Evolutionary conservation across 148 eudicot genomes (phyloP).

Genomic region (Rhododendron simsii): DNA sequence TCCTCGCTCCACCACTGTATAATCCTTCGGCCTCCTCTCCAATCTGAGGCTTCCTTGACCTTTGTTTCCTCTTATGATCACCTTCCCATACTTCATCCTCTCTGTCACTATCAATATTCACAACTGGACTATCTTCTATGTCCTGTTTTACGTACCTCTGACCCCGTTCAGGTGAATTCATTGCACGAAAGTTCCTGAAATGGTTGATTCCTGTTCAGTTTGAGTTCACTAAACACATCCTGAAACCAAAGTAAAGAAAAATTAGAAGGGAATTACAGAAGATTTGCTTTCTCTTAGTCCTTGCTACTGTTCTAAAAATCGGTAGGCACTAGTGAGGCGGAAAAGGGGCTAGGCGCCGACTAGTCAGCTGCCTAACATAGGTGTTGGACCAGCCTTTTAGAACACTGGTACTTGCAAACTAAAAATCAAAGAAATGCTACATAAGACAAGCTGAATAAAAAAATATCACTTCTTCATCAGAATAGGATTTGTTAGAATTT

Average conservation of each 20-base stretch:
- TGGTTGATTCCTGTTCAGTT: background rate
- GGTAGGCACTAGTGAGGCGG: background rate
- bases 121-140: conserved; percentile 1
- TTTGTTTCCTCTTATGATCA: conserved; percentile 60
- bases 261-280: background rate
- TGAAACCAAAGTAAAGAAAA: background rate
- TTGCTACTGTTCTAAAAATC: background rate
- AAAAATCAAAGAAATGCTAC: background rate
- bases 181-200: background rate
- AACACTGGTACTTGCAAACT: background rate
- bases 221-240: background rate
- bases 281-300: background rate
- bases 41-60: conserved; percentile 46
- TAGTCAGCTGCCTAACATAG: background rate
- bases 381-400: background rate
- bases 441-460: background rate
- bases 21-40: conserved; percentile 59
- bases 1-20: conserved; percentile 51
- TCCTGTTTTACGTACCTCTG: conserved; percentile 2
- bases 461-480: background rate
- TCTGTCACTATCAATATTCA: conserved; percentile 30
- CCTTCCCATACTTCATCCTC: conserved; percentile 55
- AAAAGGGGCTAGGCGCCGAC: background rate
- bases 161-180: conserved; percentile 6
- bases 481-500: background rate